Conservation (phyloP, 1,284 basidiomycete genomes). For the Sporisorium exsertum region DNA sequence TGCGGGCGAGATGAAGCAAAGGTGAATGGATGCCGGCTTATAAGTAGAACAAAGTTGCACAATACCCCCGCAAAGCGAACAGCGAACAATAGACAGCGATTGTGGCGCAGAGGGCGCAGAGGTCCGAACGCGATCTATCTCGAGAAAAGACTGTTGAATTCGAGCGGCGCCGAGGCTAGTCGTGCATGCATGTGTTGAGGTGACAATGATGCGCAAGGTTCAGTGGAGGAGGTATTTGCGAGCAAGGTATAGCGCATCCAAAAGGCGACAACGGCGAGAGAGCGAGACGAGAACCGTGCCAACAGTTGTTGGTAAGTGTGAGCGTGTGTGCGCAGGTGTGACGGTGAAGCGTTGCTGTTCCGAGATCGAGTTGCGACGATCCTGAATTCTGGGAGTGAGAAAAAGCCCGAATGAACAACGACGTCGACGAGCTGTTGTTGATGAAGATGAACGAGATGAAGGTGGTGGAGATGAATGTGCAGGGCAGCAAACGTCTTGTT, state of each 20-base stretch:
- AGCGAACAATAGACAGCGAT: neutral
- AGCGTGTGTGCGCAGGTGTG: conserved; percentile 1
- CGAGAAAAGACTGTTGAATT: neutral
- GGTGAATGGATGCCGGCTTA: neutral
- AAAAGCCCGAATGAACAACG: neutral
- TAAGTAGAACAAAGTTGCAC: too few relatives aligned
- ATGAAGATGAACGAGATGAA: neutral
- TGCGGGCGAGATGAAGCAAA: neutral
- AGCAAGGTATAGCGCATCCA: too few relatives aligned
- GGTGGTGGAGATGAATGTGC: neutral
- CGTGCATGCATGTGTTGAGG: neutral
- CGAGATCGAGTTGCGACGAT: neutral
- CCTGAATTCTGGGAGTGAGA: neutral
- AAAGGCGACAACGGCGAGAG: neutral
- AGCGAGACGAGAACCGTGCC: neutral
- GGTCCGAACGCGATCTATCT: neutral
- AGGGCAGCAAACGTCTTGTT: neutral
- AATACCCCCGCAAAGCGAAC: neutral
- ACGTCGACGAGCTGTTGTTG: neutral
- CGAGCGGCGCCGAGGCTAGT: neutral
- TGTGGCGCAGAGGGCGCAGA: neutral
- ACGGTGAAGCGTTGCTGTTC: neutral
- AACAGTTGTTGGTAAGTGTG: conserved; percentile 1
- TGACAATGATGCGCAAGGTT: neutral
- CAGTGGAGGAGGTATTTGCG: neutral